phyloP scores from a whole-genome alignment of 2,329 filamentous ascomycete genomes.

The Alternaria conjuncta region DNA sequence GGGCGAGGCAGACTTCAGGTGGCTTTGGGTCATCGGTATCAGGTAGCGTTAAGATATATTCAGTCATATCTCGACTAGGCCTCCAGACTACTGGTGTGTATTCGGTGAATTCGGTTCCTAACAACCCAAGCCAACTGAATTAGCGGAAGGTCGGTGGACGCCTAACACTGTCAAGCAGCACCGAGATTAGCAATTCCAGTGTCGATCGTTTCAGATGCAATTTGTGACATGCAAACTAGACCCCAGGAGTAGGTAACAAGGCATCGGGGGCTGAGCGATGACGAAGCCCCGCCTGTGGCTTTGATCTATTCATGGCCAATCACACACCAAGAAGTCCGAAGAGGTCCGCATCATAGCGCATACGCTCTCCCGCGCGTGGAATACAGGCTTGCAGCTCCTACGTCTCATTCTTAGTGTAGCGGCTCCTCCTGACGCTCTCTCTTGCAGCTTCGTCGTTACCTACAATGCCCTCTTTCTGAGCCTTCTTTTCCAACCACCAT shows the following conservation, averaged over 20 bases:
- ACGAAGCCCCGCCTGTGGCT: constrained; percentile 16
- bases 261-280: constrained; percentile 11
- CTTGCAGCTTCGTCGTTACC: not conserved
- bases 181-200: not conserved
- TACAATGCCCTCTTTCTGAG: constrained; percentile 4
- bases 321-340: constrained; percentile 7
- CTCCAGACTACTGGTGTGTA: not conserved
- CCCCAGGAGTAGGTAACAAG: constrained; percentile 6
- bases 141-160: not conserved
- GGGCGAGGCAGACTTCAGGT: not conserved
- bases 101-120: not conserved
- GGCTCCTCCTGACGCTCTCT: not conserved
- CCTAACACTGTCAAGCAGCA: not conserved
- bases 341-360: constrained; percentile 16
- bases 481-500: constrained; percentile 13
- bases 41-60: not conserved
- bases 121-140: not conserved
- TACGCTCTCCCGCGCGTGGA: not conserved
- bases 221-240: not conserved
- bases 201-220: not conserved
- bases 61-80: not conserved
- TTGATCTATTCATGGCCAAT: constrained; percentile 10
- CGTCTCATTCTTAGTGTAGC: not conserved
- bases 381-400: constrained; percentile 10
- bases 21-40: not conserved